Evolutionary conservation across 768 basidiomycete species (phyloP).

Genomic region (Pleurotus platypus): DNA sequence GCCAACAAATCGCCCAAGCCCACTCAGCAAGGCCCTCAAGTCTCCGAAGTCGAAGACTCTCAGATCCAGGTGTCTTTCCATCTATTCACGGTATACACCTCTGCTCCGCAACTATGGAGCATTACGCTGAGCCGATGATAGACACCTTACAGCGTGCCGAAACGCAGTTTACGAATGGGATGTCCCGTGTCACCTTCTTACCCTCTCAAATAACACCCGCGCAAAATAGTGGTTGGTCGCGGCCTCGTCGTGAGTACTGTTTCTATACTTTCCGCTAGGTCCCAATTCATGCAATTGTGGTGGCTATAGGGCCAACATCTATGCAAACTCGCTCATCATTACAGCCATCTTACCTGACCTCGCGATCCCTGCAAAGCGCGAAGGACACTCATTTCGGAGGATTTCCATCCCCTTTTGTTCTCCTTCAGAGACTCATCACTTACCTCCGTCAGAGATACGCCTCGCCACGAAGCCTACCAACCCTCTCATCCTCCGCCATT

Average conservation of each 20-base stretch:
- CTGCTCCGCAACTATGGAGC: not conserved
- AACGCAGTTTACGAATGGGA: not conserved
- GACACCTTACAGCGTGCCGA: not conserved
- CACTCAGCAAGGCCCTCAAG: not conserved
- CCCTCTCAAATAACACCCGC: not conserved
- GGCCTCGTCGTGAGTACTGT: not conserved
- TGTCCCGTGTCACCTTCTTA: slow-evolving; percentile 2
- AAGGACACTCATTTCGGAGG: slow-evolving; percentile 5
- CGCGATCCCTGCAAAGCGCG: not conserved
- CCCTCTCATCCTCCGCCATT: not conserved
- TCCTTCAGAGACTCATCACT: not conserved
- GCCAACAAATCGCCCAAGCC: not conserved
- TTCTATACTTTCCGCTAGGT: too few species aligned
- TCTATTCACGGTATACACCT: slow-evolving; percentile 1
- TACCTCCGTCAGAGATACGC: not conserved
- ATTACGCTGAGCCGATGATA: not conserved
- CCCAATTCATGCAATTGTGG: not conserved
- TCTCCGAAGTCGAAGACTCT: not conserved
- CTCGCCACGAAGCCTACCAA: not conserved
- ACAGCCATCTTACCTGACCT: slow-evolving; percentile 4
- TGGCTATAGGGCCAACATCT: not conserved
- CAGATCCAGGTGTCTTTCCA: slow-evolving; percentile 2
- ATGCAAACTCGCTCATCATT: not conserved
- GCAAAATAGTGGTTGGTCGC: not conserved
- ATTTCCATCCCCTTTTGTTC: slow-evolving; percentile 1